Base-by-base conservation (phyloP, 768 basidiomycete genomes). In the Lentinus tigrinus region DNA sequence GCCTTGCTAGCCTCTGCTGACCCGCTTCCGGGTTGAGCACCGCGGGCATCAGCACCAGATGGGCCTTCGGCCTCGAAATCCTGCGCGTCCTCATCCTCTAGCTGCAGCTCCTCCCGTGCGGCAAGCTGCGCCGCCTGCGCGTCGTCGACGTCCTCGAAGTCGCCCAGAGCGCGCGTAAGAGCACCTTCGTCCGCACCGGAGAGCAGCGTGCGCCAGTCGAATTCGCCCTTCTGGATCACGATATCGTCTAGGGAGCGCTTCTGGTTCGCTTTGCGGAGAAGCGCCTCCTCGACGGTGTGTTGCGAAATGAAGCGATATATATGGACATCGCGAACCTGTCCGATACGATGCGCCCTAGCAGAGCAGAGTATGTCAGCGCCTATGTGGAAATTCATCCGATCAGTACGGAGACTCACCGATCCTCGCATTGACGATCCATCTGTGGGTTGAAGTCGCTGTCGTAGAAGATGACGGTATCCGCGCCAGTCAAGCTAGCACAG, bases 401-500 rank as follows among this genome's bases (percentile, higher is more conserved):
- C 1, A 7, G 13, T 19, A 10, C 16, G 14, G 42, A 3, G n/a
- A 65, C 81, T 60, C 68, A 88, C 87, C 89, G 81, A 73, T 98
- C 96, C 73, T 95, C 93, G 65, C 97, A 98, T 69, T 99, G 96
- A 44, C 90, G 79, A 71, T 99, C 96, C 91, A 96, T 97, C 70
- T 97, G 95, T 0, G 95, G 95, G 66, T 93, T 94, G 78, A 96
- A 97, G 71, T 97, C 95, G 59, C 92, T 93, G 69, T 98, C 96
- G 68, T 96, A 98, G 72, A 99, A 95, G 54, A 99, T 84, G 66
- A 99, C 96, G 0, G 97, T 98, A 68, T 96, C 94, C 19, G 94
- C 94, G 17, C 91, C 91, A 6, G 88, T 90, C 61, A 91, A 69
- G 72, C 93, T 88, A 70, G n/a, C n/a, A n/a, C n/a, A 44, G 43